A percentile compares a stretch with the other conserved stretches of the same genome.
Conservation (phyloP, 2,329 filamentous ascomycete genomes). For the Neodidymelliopsis sp. region DNA sequence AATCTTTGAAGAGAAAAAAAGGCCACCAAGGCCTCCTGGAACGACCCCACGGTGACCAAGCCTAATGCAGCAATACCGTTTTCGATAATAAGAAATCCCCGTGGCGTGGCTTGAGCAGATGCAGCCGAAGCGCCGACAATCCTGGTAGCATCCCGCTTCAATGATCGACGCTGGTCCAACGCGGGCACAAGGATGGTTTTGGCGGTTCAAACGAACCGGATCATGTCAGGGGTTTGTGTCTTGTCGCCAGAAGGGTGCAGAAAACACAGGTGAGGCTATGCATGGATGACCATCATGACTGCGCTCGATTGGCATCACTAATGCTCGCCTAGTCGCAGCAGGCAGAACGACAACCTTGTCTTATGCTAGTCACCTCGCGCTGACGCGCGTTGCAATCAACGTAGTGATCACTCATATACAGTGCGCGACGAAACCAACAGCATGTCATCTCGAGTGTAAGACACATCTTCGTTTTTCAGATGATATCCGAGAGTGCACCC, state of each 20-base stretch:
- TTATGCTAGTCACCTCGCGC: conserved; percentile 20
- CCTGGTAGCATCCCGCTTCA: conserved; percentile 44
- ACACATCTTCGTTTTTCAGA: conserved; percentile 18
- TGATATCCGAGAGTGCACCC: background rate
- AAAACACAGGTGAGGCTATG: conserved; percentile 30
- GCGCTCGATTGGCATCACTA: conserved; percentile 23
- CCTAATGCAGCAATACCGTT: conserved; percentile 43
- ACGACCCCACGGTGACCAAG: conserved; percentile 42
- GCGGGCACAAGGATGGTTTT: conserved; percentile 38
- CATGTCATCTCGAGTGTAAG: background rate
- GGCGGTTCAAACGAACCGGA: conserved; percentile 38
- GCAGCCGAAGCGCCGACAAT: conserved; percentile 47
- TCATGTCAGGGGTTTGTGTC: conserved; percentile 42
- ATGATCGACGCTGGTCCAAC: conserved; percentile 48
- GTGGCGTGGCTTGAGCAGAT: conserved; percentile 41
- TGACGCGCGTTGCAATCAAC: conserved; percentile 27
- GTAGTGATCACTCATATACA: background rate
- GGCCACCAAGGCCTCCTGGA: conserved; percentile 21
- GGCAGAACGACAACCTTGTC: conserved; percentile 12
- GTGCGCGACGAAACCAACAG: conserved; percentile 1
- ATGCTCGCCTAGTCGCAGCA: conserved; percentile 34
- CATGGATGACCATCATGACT: conserved; percentile 30
- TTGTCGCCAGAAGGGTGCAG: conserved; percentile 37
- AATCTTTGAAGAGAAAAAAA: conserved; percentile 16
- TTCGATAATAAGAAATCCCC: conserved; percentile 48